Percentiles rank a stretch among this genome's conserved stretches.
Evolutionary conservation across 202 grass and related monocot species (phyloP).

Genomic region (Eragrostis tef): DNA sequence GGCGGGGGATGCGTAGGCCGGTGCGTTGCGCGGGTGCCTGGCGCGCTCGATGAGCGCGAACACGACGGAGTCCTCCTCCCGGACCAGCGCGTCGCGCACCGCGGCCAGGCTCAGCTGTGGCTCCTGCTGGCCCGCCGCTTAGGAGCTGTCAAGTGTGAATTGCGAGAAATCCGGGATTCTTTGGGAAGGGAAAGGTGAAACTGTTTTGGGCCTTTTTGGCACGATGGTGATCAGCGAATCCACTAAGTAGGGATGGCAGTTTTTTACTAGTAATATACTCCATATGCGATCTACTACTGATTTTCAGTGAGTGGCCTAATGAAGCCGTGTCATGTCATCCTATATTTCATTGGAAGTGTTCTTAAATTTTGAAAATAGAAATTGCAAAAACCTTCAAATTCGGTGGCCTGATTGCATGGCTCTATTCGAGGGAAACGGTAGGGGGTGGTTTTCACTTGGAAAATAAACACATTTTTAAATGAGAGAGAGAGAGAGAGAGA

Average conservation of each 20-base stretch:
- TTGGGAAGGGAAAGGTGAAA: not conserved
- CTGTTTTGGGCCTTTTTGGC: not conserved
- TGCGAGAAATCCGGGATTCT: not conserved
- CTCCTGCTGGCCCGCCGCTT: constrained; percentile 17
- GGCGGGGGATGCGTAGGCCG: constrained; percentile 52
- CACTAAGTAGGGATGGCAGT: not conserved
- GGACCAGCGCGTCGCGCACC: constrained; percentile 79
- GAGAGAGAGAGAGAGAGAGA: too few relatives aligned
- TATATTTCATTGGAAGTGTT: too few relatives aligned
- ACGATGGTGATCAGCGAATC: not conserved
- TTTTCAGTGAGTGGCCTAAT: too few relatives aligned
- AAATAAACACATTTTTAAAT: too few relatives aligned
- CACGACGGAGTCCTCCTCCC: constrained; percentile 90
- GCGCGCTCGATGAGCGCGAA: constrained; percentile 86
- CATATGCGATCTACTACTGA: too few relatives aligned
- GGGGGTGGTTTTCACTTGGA: too few relatives aligned
- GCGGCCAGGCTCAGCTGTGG: constrained; percentile 55
- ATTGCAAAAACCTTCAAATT: too few relatives aligned
- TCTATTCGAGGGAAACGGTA: too few relatives aligned
- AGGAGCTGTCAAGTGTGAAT: not conserved
- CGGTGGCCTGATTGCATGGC: too few relatives aligned
- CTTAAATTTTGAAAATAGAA: too few relatives aligned
- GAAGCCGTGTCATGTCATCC: too few relatives aligned
- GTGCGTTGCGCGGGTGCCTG: constrained; percentile 67
- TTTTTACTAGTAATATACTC: too few relatives aligned